A percentile compares a stretch with the other conserved stretches of the same genome.
phyloP scores from a whole-genome alignment of 1,284 basidiomycete species.

The Ceratobasidium sp. region DNA sequence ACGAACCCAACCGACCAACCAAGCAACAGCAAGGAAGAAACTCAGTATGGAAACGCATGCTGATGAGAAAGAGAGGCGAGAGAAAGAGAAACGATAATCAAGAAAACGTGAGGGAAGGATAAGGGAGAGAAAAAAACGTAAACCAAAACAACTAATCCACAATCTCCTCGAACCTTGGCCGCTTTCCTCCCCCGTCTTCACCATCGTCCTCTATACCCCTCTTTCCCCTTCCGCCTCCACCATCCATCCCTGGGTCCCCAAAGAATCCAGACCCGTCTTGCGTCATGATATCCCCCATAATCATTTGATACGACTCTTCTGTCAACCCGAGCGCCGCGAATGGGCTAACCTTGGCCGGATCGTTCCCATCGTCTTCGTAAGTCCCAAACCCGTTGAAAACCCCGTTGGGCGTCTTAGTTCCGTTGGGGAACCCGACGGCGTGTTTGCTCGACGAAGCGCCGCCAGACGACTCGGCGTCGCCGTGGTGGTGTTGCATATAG shows the following conservation, averaged over 20 bases:
- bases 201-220: conserved; percentile 20
- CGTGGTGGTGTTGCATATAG: conserved; percentile 35
- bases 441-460: conserved; percentile 13
- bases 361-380: conserved; percentile 26
- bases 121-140: not conserved
- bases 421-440: conserved; percentile 17
- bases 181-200: conserved; percentile 31
- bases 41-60: conserved; percentile 5
- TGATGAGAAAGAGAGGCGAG: not conserved
- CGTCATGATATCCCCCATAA: conserved; percentile 34
- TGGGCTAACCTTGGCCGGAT: conserved; percentile 27
- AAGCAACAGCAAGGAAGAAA: conserved; percentile 13
- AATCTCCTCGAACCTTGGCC: conserved; percentile 39
- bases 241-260: not conserved
- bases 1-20: conserved; percentile 11
- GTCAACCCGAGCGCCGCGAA: conserved; percentile 36
- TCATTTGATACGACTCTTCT: conserved; percentile 40
- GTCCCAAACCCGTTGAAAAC: conserved; percentile 15
- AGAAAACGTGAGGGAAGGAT: not conserved
- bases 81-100: conserved; percentile 11
- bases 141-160: conserved; percentile 23
- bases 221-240: conserved; percentile 15
- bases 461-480: not conserved
- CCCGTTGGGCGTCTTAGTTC: conserved; percentile 23
- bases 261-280: conserved; percentile 8